A percentile compares a stretch with the other conserved stretches of the same genome.
These are phyloP conservation scores for Musa acuminata DNA, from an alignment of 176 grass and related monocot genomes.

Conservation along the genomic window DNA sequence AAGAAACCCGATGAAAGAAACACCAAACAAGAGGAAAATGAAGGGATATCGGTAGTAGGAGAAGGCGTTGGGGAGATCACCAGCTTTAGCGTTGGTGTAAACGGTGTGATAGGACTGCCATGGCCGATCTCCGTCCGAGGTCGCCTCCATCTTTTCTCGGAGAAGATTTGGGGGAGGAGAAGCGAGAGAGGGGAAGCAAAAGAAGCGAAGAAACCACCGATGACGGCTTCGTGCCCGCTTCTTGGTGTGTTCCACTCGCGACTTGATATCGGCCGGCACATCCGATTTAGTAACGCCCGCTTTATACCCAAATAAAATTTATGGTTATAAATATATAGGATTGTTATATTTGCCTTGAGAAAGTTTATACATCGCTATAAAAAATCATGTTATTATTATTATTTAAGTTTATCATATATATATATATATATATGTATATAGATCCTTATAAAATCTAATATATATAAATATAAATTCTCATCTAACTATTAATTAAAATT, in stretches of 20 bases:
- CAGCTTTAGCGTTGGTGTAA: slow-evolving; percentile 91
- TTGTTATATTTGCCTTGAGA: too few relatives aligned
- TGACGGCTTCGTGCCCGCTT: neutral
- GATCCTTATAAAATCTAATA: too few relatives aligned
- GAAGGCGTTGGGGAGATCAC: slow-evolving; percentile 21
- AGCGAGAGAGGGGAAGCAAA: neutral
- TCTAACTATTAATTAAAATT: too few relatives aligned
- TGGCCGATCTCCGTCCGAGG: slow-evolving; percentile 36
- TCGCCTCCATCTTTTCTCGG: neutral
- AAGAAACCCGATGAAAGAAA: neutral
- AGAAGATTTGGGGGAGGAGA: neutral
- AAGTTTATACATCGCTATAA: too few relatives aligned
- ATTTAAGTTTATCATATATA: too few relatives aligned
- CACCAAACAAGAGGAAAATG: neutral
- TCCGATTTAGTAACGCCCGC: neutral
- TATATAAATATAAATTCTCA: too few relatives aligned
- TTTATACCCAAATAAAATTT: too few relatives aligned
- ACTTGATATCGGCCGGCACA: neutral
- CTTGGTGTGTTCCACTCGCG: neutral
- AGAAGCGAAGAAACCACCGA: neutral
- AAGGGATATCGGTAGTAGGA: neutral
- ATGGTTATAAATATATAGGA: too few relatives aligned
- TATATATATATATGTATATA: too few relatives aligned
- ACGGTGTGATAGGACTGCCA: slow-evolving; percentile 89
- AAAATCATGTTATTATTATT: too few relatives aligned